Conservation (phyloP, 2,329 filamentous ascomycete species). For the Nemania diffusa region DNA sequence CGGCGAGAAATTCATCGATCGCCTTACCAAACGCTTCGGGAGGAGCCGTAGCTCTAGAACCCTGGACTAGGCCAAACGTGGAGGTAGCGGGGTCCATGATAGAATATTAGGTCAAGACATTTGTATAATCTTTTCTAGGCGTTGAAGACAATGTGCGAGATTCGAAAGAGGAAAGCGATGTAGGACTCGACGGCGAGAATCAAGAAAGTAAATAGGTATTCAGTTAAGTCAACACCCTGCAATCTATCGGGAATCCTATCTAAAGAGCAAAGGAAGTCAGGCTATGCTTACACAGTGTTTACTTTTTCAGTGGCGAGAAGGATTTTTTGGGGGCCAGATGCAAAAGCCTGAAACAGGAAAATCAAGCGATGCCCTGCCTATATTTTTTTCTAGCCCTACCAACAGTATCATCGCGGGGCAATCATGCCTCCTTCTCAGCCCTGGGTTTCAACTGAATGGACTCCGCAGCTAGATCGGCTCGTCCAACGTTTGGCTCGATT, state of each 20-base stretch:
- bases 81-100: constrained; percentile 5
- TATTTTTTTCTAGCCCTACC: no score
- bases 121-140: background rate
- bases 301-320: no score
- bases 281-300: no score
- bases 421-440: background rate
- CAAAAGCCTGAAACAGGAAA: background rate
- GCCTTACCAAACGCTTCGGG: constrained; percentile 12
- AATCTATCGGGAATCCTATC: background rate
- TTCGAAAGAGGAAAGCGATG: background rate
- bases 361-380: background rate
- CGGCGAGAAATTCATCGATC: constrained; percentile 24
- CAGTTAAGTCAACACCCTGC: background rate
- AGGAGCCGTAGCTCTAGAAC: background rate
- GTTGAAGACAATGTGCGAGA: background rate
- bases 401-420: background rate
- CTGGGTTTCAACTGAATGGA: background rate
- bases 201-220: background rate
- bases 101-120: background rate
- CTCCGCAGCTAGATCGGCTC: no score
- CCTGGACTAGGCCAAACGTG: background rate
- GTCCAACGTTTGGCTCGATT: background rate
- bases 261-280: no score
- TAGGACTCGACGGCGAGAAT: background rate
- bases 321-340: background rate